These are phyloP conservation scores for Massarina eburnea DNA, from an alignment of 2,329 filamentous ascomycete genomes.

Conservation along the genomic window DNA sequence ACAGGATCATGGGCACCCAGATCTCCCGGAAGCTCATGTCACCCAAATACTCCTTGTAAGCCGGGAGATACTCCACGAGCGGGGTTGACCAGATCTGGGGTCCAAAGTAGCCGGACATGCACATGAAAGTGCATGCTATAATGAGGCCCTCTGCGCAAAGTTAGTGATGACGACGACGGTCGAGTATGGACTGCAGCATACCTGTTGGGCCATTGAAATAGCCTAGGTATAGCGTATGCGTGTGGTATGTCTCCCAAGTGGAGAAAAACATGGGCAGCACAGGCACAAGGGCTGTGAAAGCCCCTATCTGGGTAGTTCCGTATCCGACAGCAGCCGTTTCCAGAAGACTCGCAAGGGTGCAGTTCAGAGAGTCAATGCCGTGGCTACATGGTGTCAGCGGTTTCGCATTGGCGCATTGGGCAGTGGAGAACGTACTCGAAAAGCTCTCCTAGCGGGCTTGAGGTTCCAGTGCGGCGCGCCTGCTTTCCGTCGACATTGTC, in stretches of 20 bases:
- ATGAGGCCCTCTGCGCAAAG: conserved; percentile 71
- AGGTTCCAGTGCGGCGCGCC: conserved; percentile 89
- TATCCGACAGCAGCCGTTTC: conserved; percentile 93
- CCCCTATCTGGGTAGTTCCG: conserved; percentile 78
- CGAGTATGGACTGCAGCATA: conserved; percentile 16
- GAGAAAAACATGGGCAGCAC: conserved; percentile 99
- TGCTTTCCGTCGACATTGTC: conserved; percentile 99
- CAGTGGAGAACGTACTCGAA: conserved; percentile 67
- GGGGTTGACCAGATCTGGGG: conserved; percentile 82
- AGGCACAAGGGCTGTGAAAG: conserved; percentile 88
- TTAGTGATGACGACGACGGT: conserved; percentile 11
- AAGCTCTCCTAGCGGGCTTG: conserved; percentile 89
- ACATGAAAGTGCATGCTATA: conserved; percentile 84
- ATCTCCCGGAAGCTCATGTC: conserved; percentile 81
- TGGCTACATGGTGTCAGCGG: conserved; percentile 57
- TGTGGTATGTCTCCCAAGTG: conserved; percentile 99
- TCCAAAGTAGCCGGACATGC: conserved; percentile 82
- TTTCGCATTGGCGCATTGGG: conserved; percentile 23
- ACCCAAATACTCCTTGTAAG: conserved; percentile 58
- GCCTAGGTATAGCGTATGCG: conserved; percentile 92
- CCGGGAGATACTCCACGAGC: conserved; percentile 59
- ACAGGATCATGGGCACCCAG: conserved; percentile 68
- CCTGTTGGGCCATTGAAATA: conserved; percentile 93
- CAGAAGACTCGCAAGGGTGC: conserved; percentile 85
- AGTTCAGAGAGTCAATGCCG: conserved; percentile 97